A percentile compares a stretch with the other conserved stretches of the same genome.
Evolutionary conservation across 163 green algal species (phyloP).

Genomic region (Trebouxiophyceae sp.): DNA sequence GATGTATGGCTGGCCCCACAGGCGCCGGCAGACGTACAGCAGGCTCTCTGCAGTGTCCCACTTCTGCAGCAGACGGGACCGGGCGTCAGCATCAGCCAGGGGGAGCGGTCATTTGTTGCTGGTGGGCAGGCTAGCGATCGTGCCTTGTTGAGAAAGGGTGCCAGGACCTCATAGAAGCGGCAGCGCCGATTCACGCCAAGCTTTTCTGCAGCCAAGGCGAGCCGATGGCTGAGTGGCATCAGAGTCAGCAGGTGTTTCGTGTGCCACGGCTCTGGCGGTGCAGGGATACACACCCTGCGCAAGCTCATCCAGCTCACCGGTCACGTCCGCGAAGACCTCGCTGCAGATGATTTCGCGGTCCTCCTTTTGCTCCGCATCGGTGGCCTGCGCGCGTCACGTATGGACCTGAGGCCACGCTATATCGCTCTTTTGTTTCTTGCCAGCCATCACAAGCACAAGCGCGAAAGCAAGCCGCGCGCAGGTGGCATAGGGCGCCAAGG

Average conservation of each 20-base stretch:
- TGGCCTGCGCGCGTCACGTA: conserved; percentile 13
- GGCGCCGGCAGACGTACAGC: conserved; percentile 35
- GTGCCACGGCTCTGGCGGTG: too few relatives aligned
- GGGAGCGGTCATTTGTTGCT: too few relatives aligned
- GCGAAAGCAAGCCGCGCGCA: too few relatives aligned
- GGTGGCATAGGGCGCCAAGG: too few relatives aligned
- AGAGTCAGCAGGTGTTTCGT: too few relatives aligned
- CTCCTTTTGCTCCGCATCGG: conserved; percentile 52
- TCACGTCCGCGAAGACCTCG: conserved; percentile 81
- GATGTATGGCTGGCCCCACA: conserved; percentile 73
- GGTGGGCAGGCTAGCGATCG: too few relatives aligned
- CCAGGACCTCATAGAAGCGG: conserved; percentile 56
- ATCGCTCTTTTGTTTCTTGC: too few relatives aligned
- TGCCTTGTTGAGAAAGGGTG: conserved; percentile 47
- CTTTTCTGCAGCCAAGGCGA: conserved; percentile 1
- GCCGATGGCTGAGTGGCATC: too few relatives aligned
- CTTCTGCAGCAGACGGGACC: conserved; percentile 8
- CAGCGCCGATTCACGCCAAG: conserved; percentile 5
- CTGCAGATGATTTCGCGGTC: conserved; percentile 72
- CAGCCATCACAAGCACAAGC: too few relatives aligned
- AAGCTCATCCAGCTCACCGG: conserved; percentile 50
- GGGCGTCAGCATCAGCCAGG: neutral
- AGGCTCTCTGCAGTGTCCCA: conserved; percentile 38
- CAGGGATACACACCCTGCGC: conserved; percentile 47
- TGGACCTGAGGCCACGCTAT: too few relatives aligned